phyloP scores from a whole-genome alignment of 768 basidiomycete species.

The Collybia sordida region DNA sequence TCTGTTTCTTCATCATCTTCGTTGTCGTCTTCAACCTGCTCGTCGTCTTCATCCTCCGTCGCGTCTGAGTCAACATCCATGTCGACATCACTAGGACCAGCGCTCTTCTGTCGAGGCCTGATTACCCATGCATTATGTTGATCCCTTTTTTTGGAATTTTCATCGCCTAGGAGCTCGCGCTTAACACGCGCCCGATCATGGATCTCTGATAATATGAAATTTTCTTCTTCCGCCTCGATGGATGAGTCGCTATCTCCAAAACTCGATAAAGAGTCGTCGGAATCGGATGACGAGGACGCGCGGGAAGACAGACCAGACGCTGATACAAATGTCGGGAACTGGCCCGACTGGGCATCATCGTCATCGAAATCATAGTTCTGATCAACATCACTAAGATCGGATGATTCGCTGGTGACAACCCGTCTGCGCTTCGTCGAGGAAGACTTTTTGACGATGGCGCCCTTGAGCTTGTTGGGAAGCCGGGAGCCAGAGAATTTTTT shows the following conservation, averaged over 20 bases:
- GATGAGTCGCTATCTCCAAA: conserved; percentile 54
- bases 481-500: conserved; percentile 20
- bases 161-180: conserved; percentile 60
- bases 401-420: conserved; percentile 26
- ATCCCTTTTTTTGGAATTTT: conserved; percentile 37
- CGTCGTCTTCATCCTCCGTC: conserved; percentile 62
- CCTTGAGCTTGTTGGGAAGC: conserved; percentile 25
- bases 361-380: conserved; percentile 27
- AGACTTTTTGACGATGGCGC: conserved; percentile 24
- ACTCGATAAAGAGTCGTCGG: conserved; percentile 37
- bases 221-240: conserved; percentile 63
- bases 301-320: conserved; percentile 56
- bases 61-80: conserved; percentile 64
- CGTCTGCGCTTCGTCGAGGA: conserved; percentile 33
- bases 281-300: conserved; percentile 46
- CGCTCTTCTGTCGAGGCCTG: conserved; percentile 66
- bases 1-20: conserved; percentile 47
- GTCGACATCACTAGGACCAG: conserved; percentile 60
- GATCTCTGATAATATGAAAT: conserved; percentile 50
- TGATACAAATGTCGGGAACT: conserved; percentile 69
- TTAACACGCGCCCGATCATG: conserved; percentile 53
- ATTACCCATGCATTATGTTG: conserved; percentile 65
- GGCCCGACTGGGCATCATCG: conserved; percentile 31
- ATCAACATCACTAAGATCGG: conserved; percentile 39
- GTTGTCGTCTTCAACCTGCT: conserved; percentile 42